Conservation (phyloP, 148 eudicot species). For the Camellia sinensis region DNA sequence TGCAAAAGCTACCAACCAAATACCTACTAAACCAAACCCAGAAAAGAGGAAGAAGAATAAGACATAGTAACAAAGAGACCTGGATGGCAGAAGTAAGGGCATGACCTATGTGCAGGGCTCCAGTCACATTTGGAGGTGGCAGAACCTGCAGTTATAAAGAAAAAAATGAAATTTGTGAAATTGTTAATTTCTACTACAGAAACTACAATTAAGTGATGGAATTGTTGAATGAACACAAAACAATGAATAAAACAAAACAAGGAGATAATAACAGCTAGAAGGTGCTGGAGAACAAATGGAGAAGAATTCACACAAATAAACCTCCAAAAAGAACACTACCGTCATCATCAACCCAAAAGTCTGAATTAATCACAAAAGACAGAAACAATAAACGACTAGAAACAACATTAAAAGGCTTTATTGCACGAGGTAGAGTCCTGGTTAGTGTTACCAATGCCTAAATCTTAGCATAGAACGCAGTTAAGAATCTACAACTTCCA, state of each 20-base stretch:
- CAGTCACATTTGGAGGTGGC: conserved; percentile 98
- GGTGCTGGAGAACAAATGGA: not conserved
- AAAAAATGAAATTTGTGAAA: not conserved
- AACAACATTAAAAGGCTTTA: not conserved
- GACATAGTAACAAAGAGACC: conserved; percentile 36
- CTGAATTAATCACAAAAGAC: not conserved
- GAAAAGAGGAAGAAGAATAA: not conserved
- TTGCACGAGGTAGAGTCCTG: not conserved
- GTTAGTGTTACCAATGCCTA: not conserved
- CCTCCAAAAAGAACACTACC: not conserved
- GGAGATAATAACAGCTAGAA: not conserved
- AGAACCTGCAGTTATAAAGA: conserved; percentile 56
- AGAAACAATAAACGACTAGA: not conserved
- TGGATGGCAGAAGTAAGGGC: conserved; percentile 89
- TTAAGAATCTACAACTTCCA: not conserved
- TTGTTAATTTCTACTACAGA: not conserved
- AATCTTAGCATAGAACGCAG: not conserved
- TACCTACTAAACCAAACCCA: not conserved
- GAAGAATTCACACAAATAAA: not conserved
- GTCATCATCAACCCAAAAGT: not conserved
- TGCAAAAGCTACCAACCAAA: not conserved
- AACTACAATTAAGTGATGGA: not conserved
- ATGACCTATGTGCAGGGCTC: conserved; percentile 98
- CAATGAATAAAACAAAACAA: not conserved
- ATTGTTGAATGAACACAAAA: not conserved